Percentiles rank a stretch among this genome's conserved stretches.
phyloP scores from a whole-genome alignment of 306 rosid genomes.

The Medicago arabica region DNA sequence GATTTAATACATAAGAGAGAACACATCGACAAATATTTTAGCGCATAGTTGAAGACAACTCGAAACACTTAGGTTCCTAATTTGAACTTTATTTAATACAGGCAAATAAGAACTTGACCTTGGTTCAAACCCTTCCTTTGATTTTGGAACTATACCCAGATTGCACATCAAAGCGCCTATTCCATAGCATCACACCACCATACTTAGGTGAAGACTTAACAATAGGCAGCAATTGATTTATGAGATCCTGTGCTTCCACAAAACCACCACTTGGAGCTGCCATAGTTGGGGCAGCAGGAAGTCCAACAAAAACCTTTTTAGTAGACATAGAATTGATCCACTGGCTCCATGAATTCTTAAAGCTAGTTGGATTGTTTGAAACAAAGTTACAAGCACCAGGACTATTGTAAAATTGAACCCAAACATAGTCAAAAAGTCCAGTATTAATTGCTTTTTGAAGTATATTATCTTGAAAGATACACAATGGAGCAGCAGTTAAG shows the following conservation, averaged over 20 bases:
- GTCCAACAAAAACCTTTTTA: conserved; percentile 34
- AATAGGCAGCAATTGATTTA: conserved; percentile 50
- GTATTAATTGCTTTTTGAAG: conserved; percentile 47
- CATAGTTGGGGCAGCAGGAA: conserved; percentile 50
- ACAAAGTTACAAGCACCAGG: conserved; percentile 26
- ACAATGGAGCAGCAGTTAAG: conserved; percentile 60
- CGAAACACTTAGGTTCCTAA: not conserved
- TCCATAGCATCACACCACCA: conserved; percentile 67
- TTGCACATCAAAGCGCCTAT: conserved; percentile 48
- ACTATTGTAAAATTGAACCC: conserved; percentile 53
- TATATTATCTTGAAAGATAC: conserved; percentile 52
- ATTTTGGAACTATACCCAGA: conserved; percentile 47
- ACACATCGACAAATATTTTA: not conserved
- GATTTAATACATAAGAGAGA: not conserved
- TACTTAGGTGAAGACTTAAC: conserved; percentile 47
- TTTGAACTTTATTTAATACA: conserved; percentile 2
- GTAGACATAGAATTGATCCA: conserved; percentile 28
- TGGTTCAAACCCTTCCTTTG: conserved; percentile 31
- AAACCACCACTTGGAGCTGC: conserved; percentile 53
- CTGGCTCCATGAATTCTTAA: conserved; percentile 40
- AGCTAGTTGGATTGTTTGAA: conserved; percentile 21
- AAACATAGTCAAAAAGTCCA: conserved; percentile 55
- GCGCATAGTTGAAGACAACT: not conserved
- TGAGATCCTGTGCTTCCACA: conserved; percentile 48
- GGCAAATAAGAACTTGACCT: not conserved